Base-by-base conservation (phyloP, 106 monocot species). In the Allium cepa region DNA sequence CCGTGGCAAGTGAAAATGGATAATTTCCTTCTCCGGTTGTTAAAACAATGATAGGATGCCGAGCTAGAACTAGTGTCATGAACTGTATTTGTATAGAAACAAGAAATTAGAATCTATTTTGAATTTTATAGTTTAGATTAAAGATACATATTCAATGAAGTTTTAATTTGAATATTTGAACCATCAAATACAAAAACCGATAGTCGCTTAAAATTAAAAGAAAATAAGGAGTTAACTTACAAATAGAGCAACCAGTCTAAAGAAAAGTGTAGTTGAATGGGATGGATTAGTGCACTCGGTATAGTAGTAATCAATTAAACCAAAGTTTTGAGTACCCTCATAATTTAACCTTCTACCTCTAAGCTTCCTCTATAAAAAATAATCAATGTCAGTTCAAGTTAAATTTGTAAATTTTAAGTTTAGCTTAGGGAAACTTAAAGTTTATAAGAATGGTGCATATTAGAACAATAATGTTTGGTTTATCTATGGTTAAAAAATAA, bases 211-310 rank as follows among this genome's bases (percentile, higher is more conserved):
- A 22, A 22, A 22, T 22, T 22, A 22, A 1, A 22, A 22, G 22
- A 22, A 22, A 22, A 22, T 22, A 22, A 22, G 22, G 22, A 22
- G 22, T 22, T 22, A 22, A 0, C 22, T 22, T 22, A 22, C 22
- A 22, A 22, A 22, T 22, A 22, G 1, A 60, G 76, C 68, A 3
- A 73, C 36, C 14, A 64, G 62, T 58, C 57, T 68, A 66, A 72
- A 70, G 47, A 45, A 69, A 8, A 36, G 16, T 12, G 16, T 48
- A 18, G 17, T 51, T 45, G 56, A 36, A 48, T 71, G 26, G 0
- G 72, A 58, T 15, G 69, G 49, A 10, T 59, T 59, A 7, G 73
- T 70, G 50, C 61, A 67, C 26, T 46, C 73, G 1, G 76, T 60
- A 17, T 58, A 52, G 8, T 72, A 72, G 9, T 8, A 14, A 11